Evolutionary conservation across 805 yeast species (phyloP), one percentile per base, ranked within the genome.

Genomic region (Ogataea methylovora): DNA sequence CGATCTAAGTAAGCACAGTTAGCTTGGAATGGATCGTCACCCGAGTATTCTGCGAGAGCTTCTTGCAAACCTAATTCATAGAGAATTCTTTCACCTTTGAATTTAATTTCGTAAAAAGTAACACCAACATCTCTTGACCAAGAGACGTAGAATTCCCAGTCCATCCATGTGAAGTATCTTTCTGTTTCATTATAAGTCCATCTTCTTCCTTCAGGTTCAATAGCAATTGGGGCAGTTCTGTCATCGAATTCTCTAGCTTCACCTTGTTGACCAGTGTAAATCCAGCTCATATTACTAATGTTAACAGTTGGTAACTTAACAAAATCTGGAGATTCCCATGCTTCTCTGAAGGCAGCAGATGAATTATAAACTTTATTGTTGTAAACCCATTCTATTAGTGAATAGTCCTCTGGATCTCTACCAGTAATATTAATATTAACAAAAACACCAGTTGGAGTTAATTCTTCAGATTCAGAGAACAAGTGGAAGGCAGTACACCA

Each of bases 21-120:
- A 36, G 47, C 41, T 38, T 51, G 55, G 45, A 47, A 50, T 24
- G 56, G 56, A 46, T 51, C 56, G 27, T 51, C 56, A 36, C 55
- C 55, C 20, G 54, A 36, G 20, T 51, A 51, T 35, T 51, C 56
- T 14, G 57, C 56, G 37, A 51, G 44, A 16, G 54, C 55, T 33
- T 51, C 57, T 35, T 51, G 57, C 26, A 52, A 35, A 15, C 53
- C 55, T 8, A 52, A 22, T 37, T 51, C 57, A 17, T 39, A 51
- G 8, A 45, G 24, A 23, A 52, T 43, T 46, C 57, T 46, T 39
- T 52, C 57, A 26, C 57, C 57, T 31, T 51, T 49, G 39, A 49
- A 51, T 40, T 42, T 49, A 13, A 52, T 30, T 31, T 52, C 53
- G 36, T 43, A 48, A 18, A 51, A 28, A 8, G 52, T 36, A 36